Evolutionary conservation across 2,329 filamentous ascomycete genomes (phyloP), one percentile per base, ranked within the genome.

Genomic region (Dendryphion nanum): DNA sequence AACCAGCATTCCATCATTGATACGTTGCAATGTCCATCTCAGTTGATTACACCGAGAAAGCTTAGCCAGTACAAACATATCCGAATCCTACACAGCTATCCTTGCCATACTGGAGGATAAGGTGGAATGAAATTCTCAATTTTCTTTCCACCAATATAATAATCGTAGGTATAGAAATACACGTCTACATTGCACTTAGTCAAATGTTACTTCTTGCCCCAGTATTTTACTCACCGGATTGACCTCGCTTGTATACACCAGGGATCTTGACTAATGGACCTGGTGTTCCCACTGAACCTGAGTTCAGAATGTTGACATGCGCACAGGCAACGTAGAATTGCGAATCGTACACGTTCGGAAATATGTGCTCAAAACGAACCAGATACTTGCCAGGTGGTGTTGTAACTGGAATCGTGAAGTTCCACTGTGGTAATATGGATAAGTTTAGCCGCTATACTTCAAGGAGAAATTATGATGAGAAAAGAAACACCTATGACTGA

Each of bases 261-360:
- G 31, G 31, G 31, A 33, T 33, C 18, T 33, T 33, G 12, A 33
- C 31, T 33, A 33, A 18, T 19, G 31, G 31, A 10, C 31, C 15
- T 6, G 31, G 31, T 19, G 18, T 33, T 12, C 31, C 31, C 6
- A 21, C 31, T 18, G 12, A 2, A 12, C 18, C 31, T 7, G 31
- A 20, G 18, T 33, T 33, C 15, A 13, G 12, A 10, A 33, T 18
- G 6, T 33, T 18, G 10, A 33, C 20, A 21, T 33, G 31, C 10
- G 31, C 31, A 18, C 31, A 33, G 18, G 12, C 15, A 7, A 33
- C 17, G 15, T 19, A 33, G 18, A 33, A 33, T 21, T 33, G 31
- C 7, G 16, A 10, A 21, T 33, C 31, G 20, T 33, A 10, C 12
- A 15, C 12, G 15, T 33, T 33, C 12, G 31, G 31, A 15, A 33